Base-by-base conservation (phyloP, 495 filamentous ascomycete genomes). In the Cladorrhinum samala region DNA sequence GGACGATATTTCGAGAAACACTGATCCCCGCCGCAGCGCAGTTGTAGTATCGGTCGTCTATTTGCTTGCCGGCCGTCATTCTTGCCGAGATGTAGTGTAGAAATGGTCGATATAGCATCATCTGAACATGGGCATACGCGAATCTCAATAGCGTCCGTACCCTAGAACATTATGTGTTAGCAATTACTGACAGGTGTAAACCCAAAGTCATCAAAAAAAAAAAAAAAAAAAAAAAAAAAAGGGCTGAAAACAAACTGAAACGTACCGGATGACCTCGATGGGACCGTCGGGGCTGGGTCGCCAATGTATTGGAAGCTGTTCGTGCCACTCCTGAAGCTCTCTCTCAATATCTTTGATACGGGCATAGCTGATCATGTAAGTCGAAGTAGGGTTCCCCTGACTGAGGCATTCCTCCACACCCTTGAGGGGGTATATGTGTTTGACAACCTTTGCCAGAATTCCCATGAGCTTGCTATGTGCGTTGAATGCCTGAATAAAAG, bases 91-190 rank as follows among this genome's bases (percentile, higher is more conserved):
- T 87, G 60, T 96, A 97, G 68, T 98, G 93, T 21, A 97, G 73
- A 61, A 97, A 98, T 0, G 93, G 93, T 8, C 93, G 81, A 63
- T 97, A 97, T 52, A 97, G 83, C 66, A 96, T 85, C 80, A 96
- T 87, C 66, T 97, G 89, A 14, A 93, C 89, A 61, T 96, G 91
- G 14, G 87, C 88, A 66, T 87, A 96, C 27, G 86, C 83, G 64
- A 96, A 87, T 40, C 91, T 82, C 2, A 98, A 77, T 17, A 95
- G 75, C 62, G 95, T 91, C 55, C 91, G 90, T 46, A 91, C 79
- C 52, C 90, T 95, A 19, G 8, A 11, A 24, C 19, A 0, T 3
- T n/a, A n/a, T n/a, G n/a, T n/a, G n/a, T n/a, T n/a, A n/a, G n/a
- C n/a, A n/a, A n/a, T n/a, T n/a, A n/a, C n/a, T n/a, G n/a, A n/a